phyloP scores from a whole-genome alignment of 2,329 filamentous ascomycete genomes.

The Sarocladium brachiariae region DNA sequence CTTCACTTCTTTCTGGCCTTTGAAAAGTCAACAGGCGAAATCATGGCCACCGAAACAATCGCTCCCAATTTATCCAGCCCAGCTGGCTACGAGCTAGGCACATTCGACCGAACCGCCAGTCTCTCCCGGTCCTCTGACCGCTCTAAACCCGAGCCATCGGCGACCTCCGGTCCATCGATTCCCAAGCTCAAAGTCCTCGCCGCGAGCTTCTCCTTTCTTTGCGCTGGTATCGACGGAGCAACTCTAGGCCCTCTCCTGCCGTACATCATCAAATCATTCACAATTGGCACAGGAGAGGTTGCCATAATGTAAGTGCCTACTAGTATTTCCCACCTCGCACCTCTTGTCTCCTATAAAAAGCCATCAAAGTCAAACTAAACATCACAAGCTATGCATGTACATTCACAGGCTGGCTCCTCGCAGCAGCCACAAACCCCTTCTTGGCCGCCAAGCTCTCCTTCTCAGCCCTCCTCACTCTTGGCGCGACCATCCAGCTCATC shows the following conservation, averaged over 20 bases:
- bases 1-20: not conserved
- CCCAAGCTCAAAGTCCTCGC: constrained; percentile 10
- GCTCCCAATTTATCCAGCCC: not conserved
- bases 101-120: no score
- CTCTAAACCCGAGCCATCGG: not conserved
- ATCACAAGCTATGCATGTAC: constrained; percentile 10
- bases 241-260: constrained; percentile 11
- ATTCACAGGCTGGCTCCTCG: constrained; percentile 13
- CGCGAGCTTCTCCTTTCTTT: constrained; percentile 10
- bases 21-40: no score
- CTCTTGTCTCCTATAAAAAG: not conserved
- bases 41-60: not conserved
- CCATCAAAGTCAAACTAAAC: not conserved
- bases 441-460: constrained; percentile 10
- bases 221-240: constrained; percentile 11
- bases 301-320: constrained; percentile 12
- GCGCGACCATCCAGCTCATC: constrained; percentile 11
- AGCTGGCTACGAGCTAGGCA: not conserved
- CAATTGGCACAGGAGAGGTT: constrained; percentile 12
- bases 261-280: constrained; percentile 11
- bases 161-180: not conserved
- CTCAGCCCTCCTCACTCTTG: constrained; percentile 9
- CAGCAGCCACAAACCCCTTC: constrained; percentile 11
- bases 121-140: not conserved
- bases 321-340: no score